Evolutionary conservation across 495 filamentous ascomycete genomes (phyloP).

Genomic region (Talaromyces proteolyticus): DNA sequence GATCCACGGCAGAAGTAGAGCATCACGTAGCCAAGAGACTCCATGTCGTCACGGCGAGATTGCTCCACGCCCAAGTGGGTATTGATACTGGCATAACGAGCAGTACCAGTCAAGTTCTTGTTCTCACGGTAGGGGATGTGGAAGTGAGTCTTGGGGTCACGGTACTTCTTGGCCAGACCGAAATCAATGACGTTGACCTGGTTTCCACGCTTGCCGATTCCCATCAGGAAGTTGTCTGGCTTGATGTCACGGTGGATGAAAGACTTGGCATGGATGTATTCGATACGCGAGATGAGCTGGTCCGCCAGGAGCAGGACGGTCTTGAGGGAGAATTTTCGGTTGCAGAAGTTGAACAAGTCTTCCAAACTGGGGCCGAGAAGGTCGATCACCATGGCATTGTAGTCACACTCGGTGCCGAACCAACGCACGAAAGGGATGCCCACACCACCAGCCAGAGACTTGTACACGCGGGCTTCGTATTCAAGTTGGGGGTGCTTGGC

Average conservation of each 20-base stretch:
- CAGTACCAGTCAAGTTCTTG: slow-evolving; percentile 99
- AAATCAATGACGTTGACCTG: slow-evolving; percentile 99
- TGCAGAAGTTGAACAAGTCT: slow-evolving; percentile 99
- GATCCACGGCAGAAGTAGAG: slow-evolving; percentile 99
- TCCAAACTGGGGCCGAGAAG: slow-evolving; percentile 96
- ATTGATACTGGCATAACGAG: slow-evolving; percentile 99
- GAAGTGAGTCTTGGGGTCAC: slow-evolving; percentile 99
- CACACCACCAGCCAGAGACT: slow-evolving; percentile 96
- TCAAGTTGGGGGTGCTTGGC: slow-evolving; percentile 99
- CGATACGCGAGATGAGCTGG: slow-evolving; percentile 98
- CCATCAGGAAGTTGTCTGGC: slow-evolving; percentile 99
- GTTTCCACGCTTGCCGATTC: slow-evolving; percentile 98
- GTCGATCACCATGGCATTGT: slow-evolving; percentile 99
- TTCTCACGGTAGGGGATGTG: slow-evolving; percentile 99
- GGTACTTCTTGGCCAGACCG: slow-evolving; percentile 99
- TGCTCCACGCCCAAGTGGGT: slow-evolving; percentile 98
- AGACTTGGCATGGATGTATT: slow-evolving; percentile 99
- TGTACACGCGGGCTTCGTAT: slow-evolving; percentile 99
- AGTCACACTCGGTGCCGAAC: slow-evolving; percentile 99
- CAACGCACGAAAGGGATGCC: slow-evolving; percentile 99
- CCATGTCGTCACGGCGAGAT: slow-evolving; percentile 99
- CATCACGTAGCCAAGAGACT: slow-evolving; percentile 99
- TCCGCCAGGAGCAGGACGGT: slow-evolving; percentile 97
- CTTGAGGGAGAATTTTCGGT: slow-evolving; percentile 99
- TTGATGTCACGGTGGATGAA: slow-evolving; percentile 99